These are phyloP conservation scores for Lichtheimia ornata DNA, from an alignment of 371 early-diverging fungal genomes.

Conservation along the genomic window DNA sequence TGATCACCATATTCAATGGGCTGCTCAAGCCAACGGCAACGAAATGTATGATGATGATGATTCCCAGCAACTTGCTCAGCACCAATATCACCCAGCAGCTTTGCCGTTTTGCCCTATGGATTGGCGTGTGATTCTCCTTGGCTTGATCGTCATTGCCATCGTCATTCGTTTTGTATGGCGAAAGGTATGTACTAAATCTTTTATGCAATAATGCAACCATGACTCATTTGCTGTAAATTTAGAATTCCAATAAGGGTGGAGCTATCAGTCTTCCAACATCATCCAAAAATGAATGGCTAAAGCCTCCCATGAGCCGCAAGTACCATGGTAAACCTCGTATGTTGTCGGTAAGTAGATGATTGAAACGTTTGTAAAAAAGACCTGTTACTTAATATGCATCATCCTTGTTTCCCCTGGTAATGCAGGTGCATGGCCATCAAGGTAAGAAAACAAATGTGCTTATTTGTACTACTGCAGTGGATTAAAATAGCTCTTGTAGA, in stretches of 20 bases:
- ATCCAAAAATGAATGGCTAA: not conserved
- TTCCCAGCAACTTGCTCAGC: not conserved
- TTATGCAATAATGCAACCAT: not conserved
- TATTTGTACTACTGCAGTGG: not conserved
- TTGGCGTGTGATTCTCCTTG: not conserved
- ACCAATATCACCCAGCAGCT: not conserved
- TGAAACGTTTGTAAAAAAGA: not conserved
- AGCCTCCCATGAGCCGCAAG: not conserved
- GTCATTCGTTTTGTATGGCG: not conserved
- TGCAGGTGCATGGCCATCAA: not conserved
- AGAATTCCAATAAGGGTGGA: not conserved
- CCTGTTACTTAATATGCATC: not conserved
- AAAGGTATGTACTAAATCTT: not conserved
- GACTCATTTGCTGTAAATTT: not conserved
- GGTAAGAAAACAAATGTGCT: not conserved
- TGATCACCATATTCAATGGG: slow-evolving; percentile 1
- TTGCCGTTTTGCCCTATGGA: not conserved
- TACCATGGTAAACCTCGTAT: not conserved
- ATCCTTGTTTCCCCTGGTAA: not conserved
- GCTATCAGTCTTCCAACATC: not conserved
- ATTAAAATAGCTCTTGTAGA: slow-evolving; percentile 1
- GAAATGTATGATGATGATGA: not conserved
- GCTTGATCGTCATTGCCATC: not conserved
- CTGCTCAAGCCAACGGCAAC: not conserved
- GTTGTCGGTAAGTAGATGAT: not conserved